phyloP scores from a whole-genome alignment of 192 early-diverging fungal genomes.

The Funneliformis mosseae region DNA sequence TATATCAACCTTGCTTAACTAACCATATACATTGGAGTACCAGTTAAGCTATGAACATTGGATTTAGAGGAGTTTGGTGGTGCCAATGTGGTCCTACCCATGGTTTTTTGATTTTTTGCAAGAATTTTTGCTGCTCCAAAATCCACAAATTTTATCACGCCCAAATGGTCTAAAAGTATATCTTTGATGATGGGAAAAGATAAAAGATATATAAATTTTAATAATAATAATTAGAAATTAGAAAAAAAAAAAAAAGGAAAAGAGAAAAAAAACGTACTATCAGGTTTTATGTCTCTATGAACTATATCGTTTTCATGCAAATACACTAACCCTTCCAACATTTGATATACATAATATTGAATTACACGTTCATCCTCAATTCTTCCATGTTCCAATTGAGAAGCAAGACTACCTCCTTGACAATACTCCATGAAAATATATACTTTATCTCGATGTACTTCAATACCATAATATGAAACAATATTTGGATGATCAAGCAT shows the following conservation, averaged over 20 bases:
- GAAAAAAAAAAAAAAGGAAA: no score
- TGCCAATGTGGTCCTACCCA: conserved; percentile 45
- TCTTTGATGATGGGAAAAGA: conserved; percentile 46
- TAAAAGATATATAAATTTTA: background rate
- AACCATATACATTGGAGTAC: conserved; percentile 69
- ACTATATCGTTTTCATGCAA: conserved; percentile 83
- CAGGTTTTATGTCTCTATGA: conserved; percentile 88
- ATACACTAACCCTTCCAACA: conserved; percentile 83
- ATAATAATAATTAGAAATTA: background rate
- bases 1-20: background rate
- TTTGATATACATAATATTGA: conserved; percentile 76
- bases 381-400: conserved; percentile 77
- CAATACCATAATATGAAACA: conserved; percentile 88
- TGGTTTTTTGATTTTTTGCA: conserved; percentile 71
- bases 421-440: conserved; percentile 94
- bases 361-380: conserved; percentile 75
- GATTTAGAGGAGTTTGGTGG: conserved; percentile 37
- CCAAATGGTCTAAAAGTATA: conserved; percentile 77
- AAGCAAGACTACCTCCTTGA: conserved; percentile 71
- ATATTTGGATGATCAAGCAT: conserved; percentile 89
- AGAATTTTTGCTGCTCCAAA: conserved; percentile 92
- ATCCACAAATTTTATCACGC: conserved; percentile 82
- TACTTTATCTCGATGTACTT: conserved; percentile 88
- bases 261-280: conserved; percentile 68
- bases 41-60: conserved; percentile 64